A percentile compares a stretch with the other conserved stretches of the same genome.
These are phyloP conservation scores for Trifolium subterraneum DNA, from an alignment of 306 rosid genomes.

Conservation along the genomic window DNA sequence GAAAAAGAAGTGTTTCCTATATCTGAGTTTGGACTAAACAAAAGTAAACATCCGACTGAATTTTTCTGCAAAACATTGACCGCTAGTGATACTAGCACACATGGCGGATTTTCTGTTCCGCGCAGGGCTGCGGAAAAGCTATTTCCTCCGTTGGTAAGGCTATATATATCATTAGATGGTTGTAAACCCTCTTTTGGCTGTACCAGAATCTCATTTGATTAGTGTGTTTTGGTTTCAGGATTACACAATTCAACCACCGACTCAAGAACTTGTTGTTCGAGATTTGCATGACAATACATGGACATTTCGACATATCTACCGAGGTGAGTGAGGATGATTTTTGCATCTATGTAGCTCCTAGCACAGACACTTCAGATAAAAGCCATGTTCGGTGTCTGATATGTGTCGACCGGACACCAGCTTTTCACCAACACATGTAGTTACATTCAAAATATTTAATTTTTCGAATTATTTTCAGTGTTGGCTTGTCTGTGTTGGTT, in stretches of 20 bases:
- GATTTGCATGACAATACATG: conserved; percentile 91
- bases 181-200: not conserved
- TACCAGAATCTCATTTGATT: conserved; percentile 9
- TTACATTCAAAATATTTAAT: not conserved
- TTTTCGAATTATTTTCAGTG: not conserved
- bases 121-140: conserved; percentile 96
- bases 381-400: not conserved
- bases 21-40: conserved; percentile 80
- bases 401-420: not conserved
- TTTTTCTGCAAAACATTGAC: conserved; percentile 97
- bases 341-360: not conserved
- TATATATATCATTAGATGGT: not conserved
- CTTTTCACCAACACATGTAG: not conserved
- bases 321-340: conserved; percentile 78
- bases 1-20: conserved; percentile 89
- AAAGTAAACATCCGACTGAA: conserved; percentile 88
- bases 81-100: conserved; percentile 96
- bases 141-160: conserved; percentile 80
- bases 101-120: conserved; percentile 94
- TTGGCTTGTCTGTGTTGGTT: not conserved
- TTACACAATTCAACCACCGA: conserved; percentile 89
- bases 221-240: conserved; percentile 57
- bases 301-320: conserved; percentile 93
- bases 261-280: conserved; percentile 84
- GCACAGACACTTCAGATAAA: not conserved